A percentile compares a stretch with the other conserved stretches of the same genome.
These are phyloP conservation scores for Catunica adiposa DNA, from an alignment of 2,329 filamentous ascomycete genomes.

Conservation along the genomic window DNA sequence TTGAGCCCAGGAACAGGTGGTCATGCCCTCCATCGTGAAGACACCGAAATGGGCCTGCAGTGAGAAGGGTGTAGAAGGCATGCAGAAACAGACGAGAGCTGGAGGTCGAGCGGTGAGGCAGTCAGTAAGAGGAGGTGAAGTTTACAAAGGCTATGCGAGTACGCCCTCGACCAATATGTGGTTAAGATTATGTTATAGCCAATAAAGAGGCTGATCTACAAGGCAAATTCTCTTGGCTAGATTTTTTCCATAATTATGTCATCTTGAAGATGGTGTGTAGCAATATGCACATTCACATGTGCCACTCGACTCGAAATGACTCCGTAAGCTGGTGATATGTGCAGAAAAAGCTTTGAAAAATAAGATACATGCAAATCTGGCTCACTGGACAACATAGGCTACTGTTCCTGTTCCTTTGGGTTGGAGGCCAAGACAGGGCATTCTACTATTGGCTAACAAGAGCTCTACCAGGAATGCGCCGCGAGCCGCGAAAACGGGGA, in stretches of 20 bases:
- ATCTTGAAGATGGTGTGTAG: neutral
- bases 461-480: neutral
- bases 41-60: neutral
- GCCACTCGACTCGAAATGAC: neutral
- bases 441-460: neutral
- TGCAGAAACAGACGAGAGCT: neutral
- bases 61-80: neutral
- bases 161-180: no score
- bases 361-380: no score
- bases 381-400: neutral
- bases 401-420: neutral
- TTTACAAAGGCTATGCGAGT: no score
- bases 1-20: neutral
- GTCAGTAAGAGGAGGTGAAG: neutral
- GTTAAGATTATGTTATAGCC: no score
- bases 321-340: neutral
- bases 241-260: neutral
- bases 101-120: neutral
- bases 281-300: neutral
- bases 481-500: neutral
- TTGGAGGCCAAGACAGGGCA: neutral
- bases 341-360: neutral
- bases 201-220: neutral
- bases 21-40: neutral
- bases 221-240: neutral